Base-by-base conservation (phyloP, 2,329 filamentous ascomycete genomes). In the Colletotrichum orbiculare region DNA sequence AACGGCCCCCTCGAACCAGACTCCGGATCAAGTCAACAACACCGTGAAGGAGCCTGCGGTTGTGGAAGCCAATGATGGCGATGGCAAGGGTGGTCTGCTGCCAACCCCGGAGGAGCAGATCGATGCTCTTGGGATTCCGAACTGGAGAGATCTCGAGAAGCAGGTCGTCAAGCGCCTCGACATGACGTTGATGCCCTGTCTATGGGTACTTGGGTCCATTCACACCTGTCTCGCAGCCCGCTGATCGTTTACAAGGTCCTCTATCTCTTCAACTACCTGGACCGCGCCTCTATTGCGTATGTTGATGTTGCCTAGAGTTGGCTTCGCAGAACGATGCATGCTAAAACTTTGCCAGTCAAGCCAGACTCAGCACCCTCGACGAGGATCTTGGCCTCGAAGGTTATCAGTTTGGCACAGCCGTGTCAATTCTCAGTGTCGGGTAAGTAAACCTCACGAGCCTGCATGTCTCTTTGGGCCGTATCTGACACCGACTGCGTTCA, bases 341-440 rank as follows among this genome's bases (percentile, higher is more conserved):
- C 39, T 43, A 38, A 25, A 2, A 7, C 5, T 3, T 9, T 7
- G 13, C 1, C 13, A 73, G 70, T 4, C 71, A 73, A 63, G 72
- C 70, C 10, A 62, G 69, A 15, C 68, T 73, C 1, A 68, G 65
- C 6, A 56, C 57, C 1, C 67, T 73, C 8, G 67, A 73, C n/a
- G 55, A 68, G 11, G 71, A 74, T 33, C 67, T 74, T 4, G 66
- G 61, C 2, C 70, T 74, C 4, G 46, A 67, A 1, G 69, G 70
- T 1, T 69, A 67, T 8, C 64, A 73, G 25, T 74, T 70, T 43
- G 71, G 70, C 11, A 67, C 69, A 8, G 72, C 72, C 1, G 70
- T 74, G 0, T 67, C 60, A 12, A 73, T 73, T 15, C 52, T 74
- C 8, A 73, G 68, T 35, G 67, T 72, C 2, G 71, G 72, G 62